Conservation (phyloP, 306 rosid species). For the Vigna angularis region DNA sequence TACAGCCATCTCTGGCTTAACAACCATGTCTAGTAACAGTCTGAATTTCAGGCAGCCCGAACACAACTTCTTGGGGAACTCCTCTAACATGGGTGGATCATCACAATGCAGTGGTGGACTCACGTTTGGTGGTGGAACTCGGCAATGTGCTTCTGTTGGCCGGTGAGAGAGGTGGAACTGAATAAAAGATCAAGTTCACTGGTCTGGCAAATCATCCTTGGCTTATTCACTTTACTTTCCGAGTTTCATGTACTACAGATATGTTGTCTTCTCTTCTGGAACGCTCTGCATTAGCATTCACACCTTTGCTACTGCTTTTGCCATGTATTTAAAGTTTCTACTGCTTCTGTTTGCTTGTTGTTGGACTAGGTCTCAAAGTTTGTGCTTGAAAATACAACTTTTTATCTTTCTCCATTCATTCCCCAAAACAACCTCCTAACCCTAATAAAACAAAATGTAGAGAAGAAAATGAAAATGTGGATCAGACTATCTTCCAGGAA, state of each 20-base stretch:
- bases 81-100: conserved; percentile 50
- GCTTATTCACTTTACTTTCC: conserved; percentile 58
- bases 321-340: conserved; percentile 27
- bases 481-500: too few species aligned
- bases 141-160: conserved; percentile 62
- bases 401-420: neutral
- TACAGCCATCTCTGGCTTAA: conserved; percentile 55
- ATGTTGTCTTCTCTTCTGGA: neutral
- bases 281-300: conserved; percentile 32
- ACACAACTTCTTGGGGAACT: conserved; percentile 53
- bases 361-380: conserved; percentile 20
- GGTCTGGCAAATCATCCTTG: conserved; percentile 97
- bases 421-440: too few species aligned
- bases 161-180: conserved; percentile 52
- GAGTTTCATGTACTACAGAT: conserved; percentile 20
- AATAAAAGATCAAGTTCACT: conserved; percentile 37
- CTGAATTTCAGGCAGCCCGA: conserved; percentile 53
- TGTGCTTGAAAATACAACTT: conserved; percentile 29
- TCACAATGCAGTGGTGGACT: conserved; percentile 65
- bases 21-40: conserved; percentile 51
- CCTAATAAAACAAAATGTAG: neutral
- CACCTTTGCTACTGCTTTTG: conserved; percentile 33
- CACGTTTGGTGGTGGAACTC: conserved; percentile 57
- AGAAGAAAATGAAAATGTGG: neutral
- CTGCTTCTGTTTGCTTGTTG: conserved; percentile 12